Base-by-base conservation (phyloP, 306 rosid genomes). In the Acmispon strigosus region DNA sequence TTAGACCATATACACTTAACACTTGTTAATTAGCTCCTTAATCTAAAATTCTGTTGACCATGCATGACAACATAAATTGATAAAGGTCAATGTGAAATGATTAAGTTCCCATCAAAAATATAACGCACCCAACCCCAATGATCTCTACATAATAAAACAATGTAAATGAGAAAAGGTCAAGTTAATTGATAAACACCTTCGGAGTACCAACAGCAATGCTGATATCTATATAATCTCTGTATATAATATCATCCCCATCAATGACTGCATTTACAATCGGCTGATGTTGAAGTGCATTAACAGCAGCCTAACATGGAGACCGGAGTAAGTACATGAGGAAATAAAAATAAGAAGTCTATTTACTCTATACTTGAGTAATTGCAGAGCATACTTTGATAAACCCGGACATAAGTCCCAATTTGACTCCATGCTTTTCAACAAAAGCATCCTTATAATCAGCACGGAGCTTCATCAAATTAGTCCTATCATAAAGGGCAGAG, bases 391-490 rank as follows among this genome's bases (percentile, higher is more conserved):
- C 96, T 69, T 84, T 88, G 55, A 90, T 68, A 77, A 90, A 90
- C 72, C 96, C 96, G 0, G 96, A 90, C 94, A 90, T 90, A 50
- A 90, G 87, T 52, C 96, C 96, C 80, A 88, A 77, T 77, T 90
- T 88, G 82, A 90, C 94, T 70, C 94, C 92, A 39, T 88, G 95
- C 80, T 88, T 90, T 66, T 90, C 94, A 64, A 81, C 94, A 83
- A 90, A 90, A 62, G 90, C 88, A 81, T 90, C 96, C 81, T 90
- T 90, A 77, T 83, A 88, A 75, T 90, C 96, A 79, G 96, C 81
- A 77, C 94, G 90, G 45, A 90, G 96, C 81, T 86, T 90, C 96
- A 90, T 90, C 87, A 90, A 81, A 76, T 88, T 90, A 64, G 94
- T 86, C 96, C 96, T 90, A 36, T 61, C 49, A 79, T 51, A 62